Base-by-base conservation (phyloP, 73 alveolate species). In the Uronychia setigera region DNA sequence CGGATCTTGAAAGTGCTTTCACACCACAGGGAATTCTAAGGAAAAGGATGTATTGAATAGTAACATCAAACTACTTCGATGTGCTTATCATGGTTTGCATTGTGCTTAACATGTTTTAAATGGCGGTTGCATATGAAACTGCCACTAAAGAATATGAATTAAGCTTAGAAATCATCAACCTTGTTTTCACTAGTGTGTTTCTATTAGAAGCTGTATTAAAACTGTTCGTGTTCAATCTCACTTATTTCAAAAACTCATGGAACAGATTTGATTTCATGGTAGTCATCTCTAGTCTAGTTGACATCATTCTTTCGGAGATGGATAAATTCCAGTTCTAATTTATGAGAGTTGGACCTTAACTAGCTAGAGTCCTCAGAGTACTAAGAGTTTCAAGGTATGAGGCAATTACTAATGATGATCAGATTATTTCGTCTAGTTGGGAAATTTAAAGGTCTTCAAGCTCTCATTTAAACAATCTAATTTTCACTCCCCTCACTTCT, bases 401-500 rank as follows among this genome's bases (percentile, higher is more conserved):
- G n/a, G n/a, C n/a, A n/a, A n/a, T n/a, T n/a, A n/a, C n/a, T n/a
- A n/a, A n/a, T n/a, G n/a, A n/a, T n/a, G n/a, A 13, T 32, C 11
- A 88, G 99, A 82, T 88, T 97, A 29, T 89, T 97, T 59, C 85
- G 98, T 32, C 82, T 97, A 76, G 95, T 97, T 33, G 96, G 93
- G 83, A 92, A 92, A 27, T 93, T 94, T 80, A 97, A 96, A 80
- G 97, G 99, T 19, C 84, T 97, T 33, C 93, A 93, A 85, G 94
- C 92, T 59, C 88, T 94, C 25, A 89, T 97, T 59, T 94, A 96
- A 76, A 96, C 98, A 0, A 87, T 97, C 29, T 79, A 86, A 31
- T 97, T 96, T 92, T 97, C 99, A n/a, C 78, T 97, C 58, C 97
- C 99, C 60, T 94, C 99, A 0, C 87, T 97, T 29, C 79, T 97